These are phyloP conservation scores for Schrenkiella parvula DNA, from an alignment of 345 rosid species.

Conservation along the genomic window DNA sequence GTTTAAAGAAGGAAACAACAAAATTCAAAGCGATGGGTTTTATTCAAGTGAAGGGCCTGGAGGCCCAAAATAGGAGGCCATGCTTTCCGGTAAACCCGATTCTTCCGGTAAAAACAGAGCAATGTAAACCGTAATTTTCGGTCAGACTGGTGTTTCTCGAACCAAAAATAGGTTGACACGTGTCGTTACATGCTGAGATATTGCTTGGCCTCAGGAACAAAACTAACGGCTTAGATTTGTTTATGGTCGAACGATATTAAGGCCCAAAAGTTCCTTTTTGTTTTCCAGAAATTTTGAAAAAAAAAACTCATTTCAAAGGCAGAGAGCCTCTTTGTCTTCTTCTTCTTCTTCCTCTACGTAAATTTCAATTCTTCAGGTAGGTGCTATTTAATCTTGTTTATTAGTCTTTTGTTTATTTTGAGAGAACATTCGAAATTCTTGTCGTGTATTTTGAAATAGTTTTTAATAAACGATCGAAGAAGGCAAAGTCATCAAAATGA, in stretches of 20 bases:
- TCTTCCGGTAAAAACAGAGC: conserved; percentile 1
- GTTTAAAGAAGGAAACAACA: background rate
- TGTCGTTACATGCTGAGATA: background rate
- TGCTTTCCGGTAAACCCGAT: conserved; percentile 9
- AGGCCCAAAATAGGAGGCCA: background rate
- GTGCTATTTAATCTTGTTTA: background rate
- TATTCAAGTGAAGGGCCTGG: background rate
- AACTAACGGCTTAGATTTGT: conserved; percentile 17
- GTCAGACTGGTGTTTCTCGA: background rate
- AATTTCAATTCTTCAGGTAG: conserved; percentile 6
- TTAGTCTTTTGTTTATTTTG: background rate
- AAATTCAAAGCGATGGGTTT: background rate
- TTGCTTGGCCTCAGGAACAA: background rate
- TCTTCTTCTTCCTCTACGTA: conserved; percentile 17
- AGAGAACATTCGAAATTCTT: background rate
- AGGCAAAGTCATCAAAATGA: background rate
- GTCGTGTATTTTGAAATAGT: background rate
- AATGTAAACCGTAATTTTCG: background rate
- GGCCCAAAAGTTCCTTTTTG: background rate
- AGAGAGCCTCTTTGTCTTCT: background rate
- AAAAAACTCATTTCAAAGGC: background rate
- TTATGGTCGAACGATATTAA: conserved; percentile 15
- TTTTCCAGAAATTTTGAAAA: conserved; percentile 18
- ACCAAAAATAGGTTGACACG: conserved; percentile 21
- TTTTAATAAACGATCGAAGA: background rate